A percentile compares a stretch with the other conserved stretches of the same genome.
Evolutionary conservation across 257 asterid species (phyloP).

Genomic region (Ehretia macrophylla): DNA sequence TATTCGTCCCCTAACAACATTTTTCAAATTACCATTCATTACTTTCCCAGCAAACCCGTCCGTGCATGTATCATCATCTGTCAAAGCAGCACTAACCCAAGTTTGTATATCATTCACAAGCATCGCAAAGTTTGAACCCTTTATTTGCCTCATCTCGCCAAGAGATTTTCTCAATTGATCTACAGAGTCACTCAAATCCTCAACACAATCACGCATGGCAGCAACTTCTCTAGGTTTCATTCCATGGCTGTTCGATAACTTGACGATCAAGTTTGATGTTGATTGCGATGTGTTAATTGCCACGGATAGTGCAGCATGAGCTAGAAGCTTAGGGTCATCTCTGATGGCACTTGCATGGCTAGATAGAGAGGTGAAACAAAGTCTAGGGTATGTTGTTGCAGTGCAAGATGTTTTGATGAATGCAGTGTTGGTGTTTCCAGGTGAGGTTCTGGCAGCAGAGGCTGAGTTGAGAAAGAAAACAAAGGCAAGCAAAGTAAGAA

Average conservation of each 20-base stretch:
- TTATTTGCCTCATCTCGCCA: constrained; percentile 28
- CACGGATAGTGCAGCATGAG: constrained; percentile 53
- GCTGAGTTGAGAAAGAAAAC: no score
- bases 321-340: constrained; percentile 43
- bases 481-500: no score
- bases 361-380: constrained; percentile 59
- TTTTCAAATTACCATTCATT: constrained; percentile 30
- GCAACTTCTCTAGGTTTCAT: constrained; percentile 40
- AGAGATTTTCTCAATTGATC: constrained; percentile 50
- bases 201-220: constrained; percentile 70
- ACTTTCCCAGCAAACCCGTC: constrained; percentile 44
- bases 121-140: constrained; percentile 11
- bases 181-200: constrained; percentile 50
- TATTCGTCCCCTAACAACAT: constrained; percentile 23
- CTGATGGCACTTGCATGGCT: constrained; percentile 40
- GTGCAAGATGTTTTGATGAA: constrained; percentile 55
- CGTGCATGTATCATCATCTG: constrained; percentile 30
- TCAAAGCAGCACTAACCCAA: constrained; percentile 41
- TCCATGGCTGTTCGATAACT: no score
- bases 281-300: constrained; percentile 45
- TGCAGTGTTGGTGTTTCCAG: constrained; percentile 14
- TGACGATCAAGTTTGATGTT: no score
- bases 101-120: constrained; percentile 31
- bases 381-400: constrained; percentile 49
- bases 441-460: neutral